phyloP scores from a whole-genome alignment of 148 eudicot genomes.

The Chenopodium quinoa region DNA sequence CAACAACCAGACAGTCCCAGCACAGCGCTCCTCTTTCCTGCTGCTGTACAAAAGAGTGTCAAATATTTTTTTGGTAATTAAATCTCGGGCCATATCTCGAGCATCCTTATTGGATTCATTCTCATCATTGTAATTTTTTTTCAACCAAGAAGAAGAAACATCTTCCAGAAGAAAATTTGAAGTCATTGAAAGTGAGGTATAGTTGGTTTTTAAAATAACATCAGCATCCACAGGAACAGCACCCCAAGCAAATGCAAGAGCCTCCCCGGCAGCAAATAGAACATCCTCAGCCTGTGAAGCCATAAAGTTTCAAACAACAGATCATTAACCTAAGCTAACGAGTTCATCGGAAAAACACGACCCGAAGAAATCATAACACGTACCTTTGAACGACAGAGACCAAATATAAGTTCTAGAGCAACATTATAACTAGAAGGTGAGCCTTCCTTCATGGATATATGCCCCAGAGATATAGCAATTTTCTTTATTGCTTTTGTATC shows the following conservation, averaged over 20 bases:
- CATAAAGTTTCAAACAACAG: constrained; percentile 12
- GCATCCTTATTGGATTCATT: constrained; percentile 46
- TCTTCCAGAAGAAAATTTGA: constrained; percentile 81
- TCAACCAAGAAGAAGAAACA: constrained; percentile 52
- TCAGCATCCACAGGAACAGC: constrained; percentile 92
- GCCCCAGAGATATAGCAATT: constrained; percentile 77
- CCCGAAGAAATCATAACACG: neutral
- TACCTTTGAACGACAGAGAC: constrained; percentile 91
- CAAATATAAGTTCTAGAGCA: constrained; percentile 74
- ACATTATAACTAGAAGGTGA: constrained; percentile 51
- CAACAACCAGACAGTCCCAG: constrained; percentile 91
- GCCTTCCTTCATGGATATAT: constrained; percentile 70
- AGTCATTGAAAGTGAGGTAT: constrained; percentile 79
- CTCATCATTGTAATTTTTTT: constrained; percentile 34
- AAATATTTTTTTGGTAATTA: constrained; percentile 76
- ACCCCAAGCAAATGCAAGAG: constrained; percentile 94
- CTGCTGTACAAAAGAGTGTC: constrained; percentile 81
- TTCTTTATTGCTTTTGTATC: constrained; percentile 85
- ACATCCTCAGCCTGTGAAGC: constrained; percentile 80
- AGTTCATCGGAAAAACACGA: neutral
- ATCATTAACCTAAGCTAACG: neutral
- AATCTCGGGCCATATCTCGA: constrained; percentile 54
- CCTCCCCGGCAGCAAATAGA: constrained; percentile 97
- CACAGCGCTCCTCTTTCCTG: constrained; percentile 94
- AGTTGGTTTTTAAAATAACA: constrained; percentile 75